Base-by-base conservation (phyloP, 352 stramenopile species). In the Peronosclerospora sorghi region DNA sequence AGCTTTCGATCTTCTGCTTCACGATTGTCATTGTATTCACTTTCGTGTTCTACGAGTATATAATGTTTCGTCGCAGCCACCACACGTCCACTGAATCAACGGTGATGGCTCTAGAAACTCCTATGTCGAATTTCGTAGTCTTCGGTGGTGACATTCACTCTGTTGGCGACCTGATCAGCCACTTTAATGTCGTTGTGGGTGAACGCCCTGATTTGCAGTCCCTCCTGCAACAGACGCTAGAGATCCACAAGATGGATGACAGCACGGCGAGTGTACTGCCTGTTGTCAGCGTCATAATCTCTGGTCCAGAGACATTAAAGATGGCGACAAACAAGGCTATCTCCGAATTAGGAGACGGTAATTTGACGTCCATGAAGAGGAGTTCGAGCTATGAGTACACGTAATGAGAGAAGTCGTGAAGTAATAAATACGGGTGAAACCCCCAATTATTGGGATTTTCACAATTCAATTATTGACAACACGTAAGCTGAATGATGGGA, bases 361-460 rank as follows among this genome's bases (percentile, higher is more conserved):
- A 72, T 41, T 77, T 29, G 65, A 77, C 45, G 51, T 77, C 18
- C 65, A 77, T 36, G 65, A 73, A 34, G 65, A 75, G 30, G 62
- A 75, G 43, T 77, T 73, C 29, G 65, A 77, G 48, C 15, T 77
- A 29, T 77, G 62, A 47, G 37, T 14, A n/a, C n/a, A n/a, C n/a
- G n/a, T n/a, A n/a, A n/a, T n/a, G n/a, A n/a, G n/a, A n/a, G n/a
- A n/a, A n/a, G n/a, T n/a, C n/a, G n/a, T n/a, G n/a, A n/a, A n/a
- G n/a, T n/a, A n/a, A 30, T 30, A 30, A 30, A 30, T 10, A 30
- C n/a, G n/a, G n/a, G n/a, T n/a, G n/a, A n/a, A n/a, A n/a, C n/a
- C n/a, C n/a, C n/a, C n/a, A n/a, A n/a, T n/a, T n/a, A n/a, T n/a
- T n/a, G n/a, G n/a, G n/a, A n/a, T n/a, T n/a, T n/a, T n/a, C n/a